Evolutionary conservation across 2,329 filamentous ascomycete genomes (phyloP).

Genomic region (Mycogone perniciosa): DNA sequence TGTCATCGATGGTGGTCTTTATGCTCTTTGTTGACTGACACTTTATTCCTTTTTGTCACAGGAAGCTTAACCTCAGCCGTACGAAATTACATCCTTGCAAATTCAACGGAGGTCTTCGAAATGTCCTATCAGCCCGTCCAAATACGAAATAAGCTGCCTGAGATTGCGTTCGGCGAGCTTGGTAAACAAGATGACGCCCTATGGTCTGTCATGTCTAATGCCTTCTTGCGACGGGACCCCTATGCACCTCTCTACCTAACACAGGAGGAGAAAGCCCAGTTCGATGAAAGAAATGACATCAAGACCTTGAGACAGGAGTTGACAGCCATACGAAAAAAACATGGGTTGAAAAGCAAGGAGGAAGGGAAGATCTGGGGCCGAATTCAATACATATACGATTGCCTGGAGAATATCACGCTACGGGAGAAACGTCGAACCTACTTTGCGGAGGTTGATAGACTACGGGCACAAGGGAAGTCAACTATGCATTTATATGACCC

Average conservation of each 20-base stretch:
- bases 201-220: not conserved
- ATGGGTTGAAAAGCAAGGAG: not conserved
- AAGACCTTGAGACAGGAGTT: not conserved
- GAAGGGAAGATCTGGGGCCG: not conserved
- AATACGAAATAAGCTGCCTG: not conserved
- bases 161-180: conserved; percentile 6
- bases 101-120: conserved; percentile 4
- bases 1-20: not conserved
- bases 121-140: conserved; percentile 1
- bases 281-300: not conserved
- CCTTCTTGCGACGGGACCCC: not conserved
- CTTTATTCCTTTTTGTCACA: not conserved
- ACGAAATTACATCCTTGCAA: conserved; percentile 3
- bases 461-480: not conserved
- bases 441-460: conserved; percentile 1
- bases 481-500: conserved; percentile 2
- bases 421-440: not conserved
- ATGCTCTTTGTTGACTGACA: not conserved
- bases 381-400: not conserved
- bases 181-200: conserved; percentile 3
- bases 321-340: not conserved
- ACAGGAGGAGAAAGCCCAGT: not conserved
- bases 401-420: not conserved
- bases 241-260: not conserved
- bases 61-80: conserved; percentile 4